phyloP scores from a whole-genome alignment of 345 rosid species.

The Conringia planisiliqua region DNA sequence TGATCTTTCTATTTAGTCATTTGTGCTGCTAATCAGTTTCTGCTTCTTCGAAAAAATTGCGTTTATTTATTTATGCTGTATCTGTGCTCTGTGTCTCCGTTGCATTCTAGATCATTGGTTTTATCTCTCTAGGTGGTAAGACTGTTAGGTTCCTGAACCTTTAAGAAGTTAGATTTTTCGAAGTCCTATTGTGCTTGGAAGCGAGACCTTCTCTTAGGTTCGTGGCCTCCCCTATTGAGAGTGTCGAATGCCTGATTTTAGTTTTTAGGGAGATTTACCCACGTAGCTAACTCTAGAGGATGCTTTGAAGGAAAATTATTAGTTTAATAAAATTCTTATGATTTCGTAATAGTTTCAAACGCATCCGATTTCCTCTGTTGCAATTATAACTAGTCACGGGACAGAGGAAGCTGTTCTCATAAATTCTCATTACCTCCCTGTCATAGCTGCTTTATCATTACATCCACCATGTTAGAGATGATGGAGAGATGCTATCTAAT shows the following conservation, averaged over 20 bases:
- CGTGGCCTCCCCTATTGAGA: conserved; percentile 1
- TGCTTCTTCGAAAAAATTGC: not conserved
- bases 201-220: not conserved
- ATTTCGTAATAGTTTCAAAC: not conserved
- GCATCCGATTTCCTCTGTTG: not conserved
- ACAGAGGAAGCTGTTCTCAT: conserved; percentile 16
- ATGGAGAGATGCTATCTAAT: conserved; percentile 22
- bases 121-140: not conserved
- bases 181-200: conserved; percentile 11
- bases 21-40: conserved; percentile 10
- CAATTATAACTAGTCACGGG: conserved; percentile 9
- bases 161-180: not conserved
- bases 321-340: not conserved
- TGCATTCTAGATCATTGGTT: not conserved
- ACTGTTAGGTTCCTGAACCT: not conserved
- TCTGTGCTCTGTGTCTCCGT: not conserved
- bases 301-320: not conserved
- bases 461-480: conserved; percentile 24
- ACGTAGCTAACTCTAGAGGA: conserved; percentile 2
- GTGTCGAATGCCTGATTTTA: not conserved
- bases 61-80: not conserved
- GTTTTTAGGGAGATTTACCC: not conserved
- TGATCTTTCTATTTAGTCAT: conserved; percentile 36
- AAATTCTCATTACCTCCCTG: conserved; percentile 6
- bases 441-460: conserved; percentile 17